phyloP scores from a whole-genome alignment of 768 basidiomycete genomes.

The Daedaleopsis sinensis region DNA sequence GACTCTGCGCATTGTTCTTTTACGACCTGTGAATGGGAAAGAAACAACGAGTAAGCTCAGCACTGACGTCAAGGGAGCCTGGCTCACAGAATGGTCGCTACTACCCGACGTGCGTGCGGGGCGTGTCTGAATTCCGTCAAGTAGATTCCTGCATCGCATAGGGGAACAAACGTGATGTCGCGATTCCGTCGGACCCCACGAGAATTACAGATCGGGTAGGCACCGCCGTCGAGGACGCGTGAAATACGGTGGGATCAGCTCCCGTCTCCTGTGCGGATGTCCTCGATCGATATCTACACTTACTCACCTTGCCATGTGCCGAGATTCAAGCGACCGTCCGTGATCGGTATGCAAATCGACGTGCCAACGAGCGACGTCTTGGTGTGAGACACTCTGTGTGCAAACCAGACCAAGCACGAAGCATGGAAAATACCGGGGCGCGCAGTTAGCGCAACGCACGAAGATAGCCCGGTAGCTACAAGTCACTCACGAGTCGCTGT shows the following conservation, averaged over 20 bases:
- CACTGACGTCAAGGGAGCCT: neutral
- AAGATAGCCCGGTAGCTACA: neutral
- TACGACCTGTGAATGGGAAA: neutral
- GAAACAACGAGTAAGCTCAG: neutral
- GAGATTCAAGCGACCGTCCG: constrained; percentile 72
- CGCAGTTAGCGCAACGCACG: neutral
- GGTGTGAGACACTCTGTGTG: constrained; percentile 79
- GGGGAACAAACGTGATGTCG: neutral
- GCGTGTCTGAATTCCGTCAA: constrained; percentile 81
- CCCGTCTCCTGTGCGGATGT: neutral
- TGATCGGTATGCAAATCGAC: constrained; percentile 83
- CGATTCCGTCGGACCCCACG: neutral
- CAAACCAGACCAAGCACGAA: neutral
- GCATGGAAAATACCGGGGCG: neutral
- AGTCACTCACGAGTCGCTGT: constrained; percentile 67
- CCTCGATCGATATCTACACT: neutral
- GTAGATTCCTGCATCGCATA: constrained; percentile 66
- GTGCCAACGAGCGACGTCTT: constrained; percentile 87
- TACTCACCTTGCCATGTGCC: constrained; percentile 90
- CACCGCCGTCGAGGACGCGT: neutral
- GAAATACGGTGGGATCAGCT: neutral
- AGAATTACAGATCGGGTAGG: neutral
- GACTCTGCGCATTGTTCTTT: neutral
- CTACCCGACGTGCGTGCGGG: constrained; percentile 67
- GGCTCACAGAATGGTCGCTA: constrained; percentile 80